These are phyloP conservation scores for Aquilaria malaccensis DNA, from an alignment of 345 rosid genomes.

Conservation along the genomic window DNA sequence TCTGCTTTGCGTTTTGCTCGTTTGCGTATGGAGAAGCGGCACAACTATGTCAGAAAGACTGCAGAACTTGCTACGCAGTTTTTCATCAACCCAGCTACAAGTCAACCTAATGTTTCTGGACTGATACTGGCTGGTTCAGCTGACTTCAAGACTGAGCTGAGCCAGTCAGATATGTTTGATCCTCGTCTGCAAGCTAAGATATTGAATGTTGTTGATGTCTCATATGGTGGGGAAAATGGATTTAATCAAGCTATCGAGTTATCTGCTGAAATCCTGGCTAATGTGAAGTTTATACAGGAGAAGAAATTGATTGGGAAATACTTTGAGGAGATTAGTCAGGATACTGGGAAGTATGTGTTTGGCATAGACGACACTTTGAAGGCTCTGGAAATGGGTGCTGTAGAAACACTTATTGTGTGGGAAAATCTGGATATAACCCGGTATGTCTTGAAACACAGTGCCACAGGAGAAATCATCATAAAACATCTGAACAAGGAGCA, in stretches of 20 bases:
- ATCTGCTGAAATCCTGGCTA: slow-evolving; percentile 79
- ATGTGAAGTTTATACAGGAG: slow-evolving; percentile 96
- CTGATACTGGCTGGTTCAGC: slow-evolving; percentile 94
- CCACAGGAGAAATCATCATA: slow-evolving; percentile 49
- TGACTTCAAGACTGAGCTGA: slow-evolving; percentile 89
- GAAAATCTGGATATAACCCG: slow-evolving; percentile 79
- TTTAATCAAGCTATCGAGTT: slow-evolving; percentile 90
- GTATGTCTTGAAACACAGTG: slow-evolving; percentile 54
- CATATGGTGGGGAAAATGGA: slow-evolving; percentile 92
- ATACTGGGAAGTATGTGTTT: slow-evolving; percentile 83
- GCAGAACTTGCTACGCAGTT: slow-evolving; percentile 96
- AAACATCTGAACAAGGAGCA: slow-evolving; percentile 76
- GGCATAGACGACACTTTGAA: slow-evolving; percentile 85
- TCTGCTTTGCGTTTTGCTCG: slow-evolving; percentile 97
- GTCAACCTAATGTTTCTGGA: slow-evolving; percentile 93
- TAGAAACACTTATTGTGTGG: slow-evolving; percentile 88
- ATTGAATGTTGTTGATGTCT: slow-evolving; percentile 82
- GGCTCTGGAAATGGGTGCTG: slow-evolving; percentile 89
- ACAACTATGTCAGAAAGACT: slow-evolving; percentile 87
- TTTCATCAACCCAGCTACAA: slow-evolving; percentile 77
- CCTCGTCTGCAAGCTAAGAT: slow-evolving; percentile 95
- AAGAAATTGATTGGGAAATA: slow-evolving; percentile 81
- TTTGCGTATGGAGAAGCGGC: slow-evolving; percentile 92
- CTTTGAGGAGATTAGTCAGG: slow-evolving; percentile 95
- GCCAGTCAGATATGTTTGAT: slow-evolving; percentile 94